Base-by-base conservation (phyloP, 2,329 filamentous ascomycete genomes). In the Calonectria honghensis region DNA sequence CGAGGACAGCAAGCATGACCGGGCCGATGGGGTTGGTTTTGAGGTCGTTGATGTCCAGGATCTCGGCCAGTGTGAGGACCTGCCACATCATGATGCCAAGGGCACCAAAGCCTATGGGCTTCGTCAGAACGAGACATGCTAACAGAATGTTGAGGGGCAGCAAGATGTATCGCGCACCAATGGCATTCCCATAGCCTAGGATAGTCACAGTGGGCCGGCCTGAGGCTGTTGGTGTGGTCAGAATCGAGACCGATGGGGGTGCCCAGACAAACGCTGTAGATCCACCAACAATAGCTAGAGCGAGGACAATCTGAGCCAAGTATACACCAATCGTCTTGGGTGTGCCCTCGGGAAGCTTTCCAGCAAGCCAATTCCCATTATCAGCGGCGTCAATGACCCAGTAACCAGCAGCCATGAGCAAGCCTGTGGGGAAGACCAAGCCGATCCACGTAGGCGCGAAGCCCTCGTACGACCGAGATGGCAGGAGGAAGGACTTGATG, bases 331-430 rank as follows among this genome's bases (percentile, higher is more conserved):
- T 87, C 0, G 91, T 91, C 86, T 98, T 98, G 71, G 98, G 86
- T 0, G 88, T 88, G 61, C 89, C 89, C 70, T 91, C 89, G 0
- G 94, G 85, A 4, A 91, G 78, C 39, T 70, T 75, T 20, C 84
- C 86, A 0, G 91, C 88, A 57, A 97, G 88, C 96, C 96, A 98
- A 73, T 94, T 90, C 66, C 91, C 93, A 79, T 97, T 97, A 83
- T 98, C 95, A 29, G 96, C 96, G 9, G 96, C 93, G 84, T 99
- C 96, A 18, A 98, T 88, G 20, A 93, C 90, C 97, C 97, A 99
- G 88, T 96, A 98, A 10, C 92, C 82, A 2, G 96, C 95, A 6
- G 93, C 91, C 66, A 98, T 87, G 72, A 96, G 86, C 20, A 99
- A 89, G 1, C 94, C 94, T 39, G 91, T 86, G 59, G 96, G 94